These are phyloP conservation scores for Combretum micranthum DNA, from an alignment of 345 rosid genomes.

Conservation along the genomic window DNA sequence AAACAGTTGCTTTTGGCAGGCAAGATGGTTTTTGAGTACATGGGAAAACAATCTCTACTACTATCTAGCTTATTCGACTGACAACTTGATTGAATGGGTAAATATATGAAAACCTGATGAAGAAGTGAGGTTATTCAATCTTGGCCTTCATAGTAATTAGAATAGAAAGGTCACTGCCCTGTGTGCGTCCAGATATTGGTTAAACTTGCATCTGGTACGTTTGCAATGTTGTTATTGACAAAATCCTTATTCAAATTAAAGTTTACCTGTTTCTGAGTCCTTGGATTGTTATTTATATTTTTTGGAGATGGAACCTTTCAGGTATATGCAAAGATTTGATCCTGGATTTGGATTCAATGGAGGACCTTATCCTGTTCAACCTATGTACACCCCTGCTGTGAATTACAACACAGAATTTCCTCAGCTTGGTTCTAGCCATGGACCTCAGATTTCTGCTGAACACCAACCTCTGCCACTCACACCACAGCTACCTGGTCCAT, in stretches of 20 bases:
- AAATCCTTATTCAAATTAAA: neutral
- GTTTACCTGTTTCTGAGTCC: neutral
- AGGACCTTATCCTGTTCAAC: conserved; percentile 57
- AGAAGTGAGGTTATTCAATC: no score
- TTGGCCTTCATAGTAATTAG: no score
- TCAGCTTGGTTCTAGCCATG: conserved; percentile 54
- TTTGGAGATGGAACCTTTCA: conserved; percentile 9
- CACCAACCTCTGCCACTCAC: conserved; percentile 46
- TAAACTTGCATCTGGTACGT: no score
- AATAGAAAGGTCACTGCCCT: no score
- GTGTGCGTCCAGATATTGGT: no score
- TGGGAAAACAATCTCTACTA: no score
- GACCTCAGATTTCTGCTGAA: conserved; percentile 57
- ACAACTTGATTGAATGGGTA: no score
- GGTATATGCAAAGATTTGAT: conserved; percentile 77
- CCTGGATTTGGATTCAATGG: conserved; percentile 69
- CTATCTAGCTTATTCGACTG: no score
- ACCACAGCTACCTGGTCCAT: conserved; percentile 51
- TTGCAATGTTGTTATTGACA: neutral
- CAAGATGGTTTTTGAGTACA: no score
- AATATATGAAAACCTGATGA: no score
- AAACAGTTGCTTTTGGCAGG: no score
- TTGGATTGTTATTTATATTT: neutral
- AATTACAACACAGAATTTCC: conserved; percentile 86
- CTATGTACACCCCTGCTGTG: conserved; percentile 62